Evolutionary conservation across 768 basidiomycete genomes (phyloP).

Genomic region (Lactifluus hygrophoroides): DNA sequence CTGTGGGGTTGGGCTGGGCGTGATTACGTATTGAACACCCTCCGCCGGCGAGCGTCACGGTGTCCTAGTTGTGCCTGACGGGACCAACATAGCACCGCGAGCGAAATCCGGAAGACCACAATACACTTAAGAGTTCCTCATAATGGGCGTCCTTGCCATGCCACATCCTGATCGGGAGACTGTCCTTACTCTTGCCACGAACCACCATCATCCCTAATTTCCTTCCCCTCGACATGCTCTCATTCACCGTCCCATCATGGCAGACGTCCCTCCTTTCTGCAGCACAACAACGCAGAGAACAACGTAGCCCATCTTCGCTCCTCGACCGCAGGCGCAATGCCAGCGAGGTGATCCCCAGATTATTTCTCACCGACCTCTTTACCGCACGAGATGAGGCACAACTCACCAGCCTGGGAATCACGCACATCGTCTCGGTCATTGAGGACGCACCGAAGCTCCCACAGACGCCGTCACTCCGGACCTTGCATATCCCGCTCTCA

Average conservation of each 20-base stretch:
- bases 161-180: neutral
- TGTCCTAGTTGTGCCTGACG: no score
- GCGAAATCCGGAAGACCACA: neutral
- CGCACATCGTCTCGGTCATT: conserved; percentile 61
- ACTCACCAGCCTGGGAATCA: conserved; percentile 54
- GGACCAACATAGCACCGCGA: neutral
- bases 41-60: no score
- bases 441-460: conserved; percentile 37
- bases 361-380: conserved; percentile 57
- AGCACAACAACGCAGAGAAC: neutral
- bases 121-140: neutral
- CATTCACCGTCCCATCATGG: conserved; percentile 5
- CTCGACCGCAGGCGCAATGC: conserved; percentile 1
- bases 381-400: conserved; percentile 42
- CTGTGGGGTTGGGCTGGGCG: no score
- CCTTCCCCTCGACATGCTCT: conserved; percentile 6
- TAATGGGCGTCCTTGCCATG: neutral
- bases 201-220: neutral
- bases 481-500: conserved; percentile 44
- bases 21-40: conserved; percentile 1
- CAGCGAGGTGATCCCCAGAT: conserved; percentile 33
- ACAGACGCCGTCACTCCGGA: conserved; percentile 27
- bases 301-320: neutral
- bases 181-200: neutral
- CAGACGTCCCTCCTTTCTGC: conserved; percentile 8